Conservation (phyloP, 306 rosid species). For the Heteromeles arbutifolia region DNA sequence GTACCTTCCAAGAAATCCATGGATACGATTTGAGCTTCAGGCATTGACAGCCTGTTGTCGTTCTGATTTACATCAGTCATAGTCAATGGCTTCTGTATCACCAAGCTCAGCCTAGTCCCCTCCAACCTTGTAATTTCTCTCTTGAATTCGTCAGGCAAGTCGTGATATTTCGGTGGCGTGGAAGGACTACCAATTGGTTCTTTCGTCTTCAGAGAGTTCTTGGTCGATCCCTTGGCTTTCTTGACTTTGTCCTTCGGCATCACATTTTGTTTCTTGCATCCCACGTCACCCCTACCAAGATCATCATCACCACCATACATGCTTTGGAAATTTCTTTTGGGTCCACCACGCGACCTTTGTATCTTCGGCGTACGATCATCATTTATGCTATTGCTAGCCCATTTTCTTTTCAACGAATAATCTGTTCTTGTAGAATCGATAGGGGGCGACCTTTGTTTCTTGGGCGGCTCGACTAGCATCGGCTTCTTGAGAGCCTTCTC, state of each 20-base stretch:
- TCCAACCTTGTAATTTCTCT: background rate
- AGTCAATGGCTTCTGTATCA: background rate
- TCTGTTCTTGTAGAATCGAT: background rate
- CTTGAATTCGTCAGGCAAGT: conserved; percentile 6
- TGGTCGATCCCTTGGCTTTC: background rate
- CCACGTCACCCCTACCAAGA: background rate
- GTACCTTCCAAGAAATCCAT: background rate
- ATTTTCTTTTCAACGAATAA: background rate
- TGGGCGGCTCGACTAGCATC: background rate
- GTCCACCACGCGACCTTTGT: background rate
- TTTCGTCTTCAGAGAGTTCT: background rate
- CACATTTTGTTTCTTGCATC: background rate
- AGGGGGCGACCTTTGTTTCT: background rate
- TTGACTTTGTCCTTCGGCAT: background rate
- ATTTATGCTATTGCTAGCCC: background rate
- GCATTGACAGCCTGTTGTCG: conserved; percentile 6
- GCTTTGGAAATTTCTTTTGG: no score
- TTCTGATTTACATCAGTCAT: background rate
- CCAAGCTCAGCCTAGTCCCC: background rate
- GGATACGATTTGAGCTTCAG: background rate
- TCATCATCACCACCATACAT: background rate
- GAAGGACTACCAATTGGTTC: background rate
- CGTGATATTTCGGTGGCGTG: background rate
- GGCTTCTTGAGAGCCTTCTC: background rate
- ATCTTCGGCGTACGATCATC: background rate